Evolutionary conservation across 495 filamentous ascomycete genomes (phyloP), one percentile per base, ranked within the genome.

Genomic region (Penicillium lividum): DNA sequence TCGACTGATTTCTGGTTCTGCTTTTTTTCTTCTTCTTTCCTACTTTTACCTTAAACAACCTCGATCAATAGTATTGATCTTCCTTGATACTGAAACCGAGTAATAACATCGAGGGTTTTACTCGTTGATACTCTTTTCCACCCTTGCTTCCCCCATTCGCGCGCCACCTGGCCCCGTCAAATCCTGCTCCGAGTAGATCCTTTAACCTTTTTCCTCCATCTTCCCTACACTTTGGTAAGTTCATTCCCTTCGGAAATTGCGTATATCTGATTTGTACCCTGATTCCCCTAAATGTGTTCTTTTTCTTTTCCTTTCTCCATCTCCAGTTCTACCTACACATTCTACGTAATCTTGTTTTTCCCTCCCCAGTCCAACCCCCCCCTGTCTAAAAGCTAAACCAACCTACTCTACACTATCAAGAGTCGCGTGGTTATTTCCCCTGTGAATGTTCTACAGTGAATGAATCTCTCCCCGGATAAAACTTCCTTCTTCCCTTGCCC

Each of bases 181-280:
- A 65, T 54, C 61, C 61, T 64, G 57, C 47, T 33, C 51, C 57
- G 46, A 57, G 56, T 60, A 56, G 57, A 57, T 64, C 57, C 44
- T 56, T 53, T 40, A 48, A 33, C 46, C 11, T 30, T 42, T 34
- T 51, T 36, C 8, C 38, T 13, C 38, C 15, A 27, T 44, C 27
- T 53, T 25, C 46, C 22, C 40, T 28, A 13, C 45, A 28, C 38
- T 36, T 46, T 48, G 30, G 53, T 61, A 57, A 57, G 48, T 60
- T 50, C 6, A 13, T 36, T 36, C 33, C 33, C 13, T 36, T 36
- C 33, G 33, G 33, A 36, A 22, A 22, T 22, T 36, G 33, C 9
- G 4, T 11, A 11, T 36, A 36, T 36, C 33, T 38, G 38, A 31
- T 7, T 34, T 49, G 49, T 38, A 10, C 13, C 33, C 33, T 48